phyloP scores from a whole-genome alignment of 1,139 yeast species.

The Suhomyces panamericanus region DNA sequence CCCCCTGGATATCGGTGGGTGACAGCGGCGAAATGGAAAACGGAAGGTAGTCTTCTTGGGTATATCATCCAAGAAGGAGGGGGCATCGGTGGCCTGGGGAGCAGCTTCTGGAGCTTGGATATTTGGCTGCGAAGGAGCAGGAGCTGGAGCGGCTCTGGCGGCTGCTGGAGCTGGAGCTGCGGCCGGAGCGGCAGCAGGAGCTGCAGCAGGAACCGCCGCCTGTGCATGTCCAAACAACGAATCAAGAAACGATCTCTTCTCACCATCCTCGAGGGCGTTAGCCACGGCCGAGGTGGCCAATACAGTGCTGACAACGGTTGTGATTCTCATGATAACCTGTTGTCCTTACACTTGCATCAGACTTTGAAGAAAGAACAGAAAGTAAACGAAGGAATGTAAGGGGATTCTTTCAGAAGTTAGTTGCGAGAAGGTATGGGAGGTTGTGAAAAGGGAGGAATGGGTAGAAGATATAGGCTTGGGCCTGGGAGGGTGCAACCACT shows the following conservation, averaged over 20 bases:
- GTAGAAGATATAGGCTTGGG: conserved; percentile 9
- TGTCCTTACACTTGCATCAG: conserved; percentile 14
- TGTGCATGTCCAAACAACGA: conserved; percentile 14
- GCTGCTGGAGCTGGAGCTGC: conserved; percentile 9
- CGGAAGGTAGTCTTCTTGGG: too few relatives aligned
- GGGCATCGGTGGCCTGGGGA: conserved; percentile 3
- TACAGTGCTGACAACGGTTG: conserved; percentile 22
- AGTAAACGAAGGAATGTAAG: conserved; percentile 14
- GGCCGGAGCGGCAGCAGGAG: conserved; percentile 10
- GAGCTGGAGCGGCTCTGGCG: conserved; percentile 8
- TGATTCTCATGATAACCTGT: conserved; percentile 20
- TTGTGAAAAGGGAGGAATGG: conserved; percentile 5
- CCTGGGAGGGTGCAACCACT: conserved; percentile 7
- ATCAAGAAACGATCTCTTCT: conserved; percentile 21
- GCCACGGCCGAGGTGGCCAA: conserved; percentile 23
- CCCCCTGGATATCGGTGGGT: too few relatives aligned
- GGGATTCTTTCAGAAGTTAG: conserved; percentile 8
- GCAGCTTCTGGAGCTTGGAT: conserved; percentile 4
- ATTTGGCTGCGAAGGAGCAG: conserved; percentile 2
- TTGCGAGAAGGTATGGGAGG: conserved; percentile 2
- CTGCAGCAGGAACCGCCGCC: conserved; percentile 11
- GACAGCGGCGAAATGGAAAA: too few relatives aligned
- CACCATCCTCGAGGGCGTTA: conserved; percentile 16
- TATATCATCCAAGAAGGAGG: conserved; percentile 5
- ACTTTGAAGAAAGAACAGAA: conserved; percentile 6